Evolutionary conservation across 2,329 filamentous ascomycete species (phyloP), one percentile per base, ranked within the genome.

Genomic region (Fonsecaea pedrosoi): DNA sequence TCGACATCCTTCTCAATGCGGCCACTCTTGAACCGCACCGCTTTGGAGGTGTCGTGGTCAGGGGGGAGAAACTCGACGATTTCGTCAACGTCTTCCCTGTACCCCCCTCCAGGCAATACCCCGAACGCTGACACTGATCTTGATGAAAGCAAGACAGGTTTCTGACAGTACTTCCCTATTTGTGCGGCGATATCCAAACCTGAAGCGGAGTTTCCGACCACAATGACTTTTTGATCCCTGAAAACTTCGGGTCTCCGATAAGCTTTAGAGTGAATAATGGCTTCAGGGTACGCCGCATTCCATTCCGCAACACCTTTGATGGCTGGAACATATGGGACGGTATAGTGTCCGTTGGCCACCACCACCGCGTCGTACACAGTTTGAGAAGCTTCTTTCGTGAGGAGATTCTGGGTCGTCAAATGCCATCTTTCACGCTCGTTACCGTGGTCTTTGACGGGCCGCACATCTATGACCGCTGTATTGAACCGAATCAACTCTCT

Each of bases 171-270:
- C 5, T 80, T 75, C 58, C 84, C 86, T 72, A 97, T 90, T 76
- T 97, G 94, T 1, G 83, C 80, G 15, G 90, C 89, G 72, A 98
- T 92, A 74, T 98, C 94, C 15, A 92, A 80, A 0, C 92, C 94
- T 0, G 92, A 96, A 0, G 93, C 90, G 0, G 90, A 90, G 73
- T 92, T 95, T 9, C 94, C 94, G 0, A 97, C 88, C 0, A 97
- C 85, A 4, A 97, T 78, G 10, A 95, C 91, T 77, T 92, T 96
- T 76, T 91, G 90, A 61, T 81, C 83, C 0, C 76, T 75, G 73
- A 89, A 97, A 0, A 81, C 74, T 18, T 86, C 84, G 0, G 91
- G 85, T 0, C 79, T 84, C 48, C 93, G 88, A 75, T 93, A 98
- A 65, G 88, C 87, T 76, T 95, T 97, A 0, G 93, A 92, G 77